Conservation (phyloP, 2,329 filamentous ascomycete genomes). For the Fusarium agapanthi region DNA sequence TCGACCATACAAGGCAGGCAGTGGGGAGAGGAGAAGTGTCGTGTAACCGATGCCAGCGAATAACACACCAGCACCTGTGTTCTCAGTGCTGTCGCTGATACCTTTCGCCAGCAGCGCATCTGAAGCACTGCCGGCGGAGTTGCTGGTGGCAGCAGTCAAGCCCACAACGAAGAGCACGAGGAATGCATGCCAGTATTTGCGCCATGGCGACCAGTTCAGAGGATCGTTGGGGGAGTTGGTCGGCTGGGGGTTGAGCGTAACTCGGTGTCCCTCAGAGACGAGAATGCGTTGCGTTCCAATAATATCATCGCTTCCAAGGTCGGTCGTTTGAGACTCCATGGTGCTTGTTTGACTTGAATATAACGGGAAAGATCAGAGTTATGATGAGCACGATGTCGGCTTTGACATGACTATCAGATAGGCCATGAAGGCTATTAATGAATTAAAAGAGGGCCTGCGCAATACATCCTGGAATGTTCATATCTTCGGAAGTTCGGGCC, state of each 20-base stretch:
- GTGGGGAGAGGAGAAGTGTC: neutral
- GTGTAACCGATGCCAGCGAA: neutral
- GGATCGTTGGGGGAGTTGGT: neutral
- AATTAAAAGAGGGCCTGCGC: neutral
- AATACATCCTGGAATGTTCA: neutral
- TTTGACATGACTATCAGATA: too few species aligned
- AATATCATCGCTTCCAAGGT: neutral
- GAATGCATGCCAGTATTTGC: neutral
- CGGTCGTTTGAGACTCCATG: neutral
- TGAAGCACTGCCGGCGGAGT: neutral
- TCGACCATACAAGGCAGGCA: neutral
- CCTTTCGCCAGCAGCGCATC: neutral
- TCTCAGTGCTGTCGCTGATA: neutral
- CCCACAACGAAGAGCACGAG: neutral
- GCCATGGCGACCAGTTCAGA: neutral
- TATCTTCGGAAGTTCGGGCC: neutral
- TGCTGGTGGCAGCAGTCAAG: neutral
- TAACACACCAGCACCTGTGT: neutral
- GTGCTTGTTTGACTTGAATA: neutral
- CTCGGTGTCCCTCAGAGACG: neutral
- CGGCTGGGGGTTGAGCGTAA: neutral
- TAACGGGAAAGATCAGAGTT: neutral
- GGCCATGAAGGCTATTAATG: neutral
- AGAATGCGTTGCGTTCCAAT: neutral
- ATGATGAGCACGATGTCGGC: neutral